Conservation (phyloP, 352 stramenopile genomes). For the Elongisporangium prolatum region DNA sequence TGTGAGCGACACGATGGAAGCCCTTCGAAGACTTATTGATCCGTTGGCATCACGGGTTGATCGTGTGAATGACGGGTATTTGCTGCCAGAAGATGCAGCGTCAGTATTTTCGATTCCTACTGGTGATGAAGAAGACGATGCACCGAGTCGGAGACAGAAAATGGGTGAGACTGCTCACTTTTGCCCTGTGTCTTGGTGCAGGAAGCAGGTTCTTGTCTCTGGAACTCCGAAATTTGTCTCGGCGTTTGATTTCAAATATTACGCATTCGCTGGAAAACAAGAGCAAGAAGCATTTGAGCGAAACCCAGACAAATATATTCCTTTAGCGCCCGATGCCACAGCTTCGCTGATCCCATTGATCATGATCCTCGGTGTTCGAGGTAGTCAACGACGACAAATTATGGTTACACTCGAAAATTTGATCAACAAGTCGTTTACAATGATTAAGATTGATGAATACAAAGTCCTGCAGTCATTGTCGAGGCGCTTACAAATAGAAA, state of each 20-base stretch:
- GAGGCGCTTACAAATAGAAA: conserved; percentile 13
- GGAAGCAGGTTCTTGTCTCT: conserved; percentile 30
- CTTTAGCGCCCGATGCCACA: conserved; percentile 17
- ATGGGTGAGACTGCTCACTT: conserved; percentile 54
- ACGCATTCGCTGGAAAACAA: conserved; percentile 40
- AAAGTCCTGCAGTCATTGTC: conserved; percentile 1
- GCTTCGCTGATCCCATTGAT: conserved; percentile 30
- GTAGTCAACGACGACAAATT: conserved; percentile 12
- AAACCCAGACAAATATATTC: conserved; percentile 43
- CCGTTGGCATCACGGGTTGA: conserved; percentile 43
- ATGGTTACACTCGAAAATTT: conserved; percentile 4
- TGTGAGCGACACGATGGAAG: conserved; percentile 22
- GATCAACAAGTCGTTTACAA: conserved; percentile 6
- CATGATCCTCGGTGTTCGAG: conserved; percentile 49
- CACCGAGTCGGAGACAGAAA: background rate
- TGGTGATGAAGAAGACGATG: conserved; percentile 9
- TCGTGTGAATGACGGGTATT: conserved; percentile 31
- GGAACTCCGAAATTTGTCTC: conserved; percentile 31
- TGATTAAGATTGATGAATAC: conserved; percentile 12
- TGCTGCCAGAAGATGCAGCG: conserved; percentile 17
- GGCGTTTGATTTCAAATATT: conserved; percentile 41
- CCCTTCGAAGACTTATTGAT: conserved; percentile 26
- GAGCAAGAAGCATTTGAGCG: conserved; percentile 44
- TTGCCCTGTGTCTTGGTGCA: conserved; percentile 56
- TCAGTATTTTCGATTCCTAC: conserved; percentile 21